Evolutionary conservation across 148 eudicot genomes (phyloP), one percentile per base, ranked within the genome.

Genomic region (Euryodendron excelsum): DNA sequence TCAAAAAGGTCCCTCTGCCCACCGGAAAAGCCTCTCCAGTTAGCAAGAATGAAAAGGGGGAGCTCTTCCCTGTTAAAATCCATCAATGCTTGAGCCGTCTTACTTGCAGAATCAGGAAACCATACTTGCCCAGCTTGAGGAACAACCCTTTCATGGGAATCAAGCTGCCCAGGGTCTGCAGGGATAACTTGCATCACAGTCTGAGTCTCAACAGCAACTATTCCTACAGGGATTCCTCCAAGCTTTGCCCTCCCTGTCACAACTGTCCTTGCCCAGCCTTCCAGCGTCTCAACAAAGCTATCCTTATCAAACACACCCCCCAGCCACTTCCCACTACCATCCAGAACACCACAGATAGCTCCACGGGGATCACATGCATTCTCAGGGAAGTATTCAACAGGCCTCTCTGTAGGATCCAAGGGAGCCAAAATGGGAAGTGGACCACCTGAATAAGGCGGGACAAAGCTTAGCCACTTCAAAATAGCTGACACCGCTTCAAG

Each of bases 81-180:
- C 93, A 96, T 85, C 84, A 96, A 63, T 14, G 99, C 98, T 85
- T 96, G 99, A n/a, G 99, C 98, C 2, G 99, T 96, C 79, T 96
- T 96, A 1, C 85, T 83, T 14, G 99, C 99, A n/a, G 99, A 96
- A 80, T 96, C 99, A 0, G 99, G 99, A 79, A 96, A 96, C 99
- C 99, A 96, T 2, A 96, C 99, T 80, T 96, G 99, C 37, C 99
- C 99, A 0, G 99, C 99, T 88, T 96, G 99, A 25, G 99, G 99
- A n/a, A 93, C 98, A 21, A 93, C 94, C 83, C 99, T 82, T 77
- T 96, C 99, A 31, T 92, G 97, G 11, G 99, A 96, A 77, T 96
- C 99, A 1, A 92, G 94, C 84, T 96, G 99, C 60, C 99, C 99
- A 0, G 99, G 99, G 73, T 96, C 99, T 0, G 99, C 99, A 4